Evolutionary conservation across 345 rosid species (phyloP).

Genomic region (Eucalyptus erythrocorys): DNA sequence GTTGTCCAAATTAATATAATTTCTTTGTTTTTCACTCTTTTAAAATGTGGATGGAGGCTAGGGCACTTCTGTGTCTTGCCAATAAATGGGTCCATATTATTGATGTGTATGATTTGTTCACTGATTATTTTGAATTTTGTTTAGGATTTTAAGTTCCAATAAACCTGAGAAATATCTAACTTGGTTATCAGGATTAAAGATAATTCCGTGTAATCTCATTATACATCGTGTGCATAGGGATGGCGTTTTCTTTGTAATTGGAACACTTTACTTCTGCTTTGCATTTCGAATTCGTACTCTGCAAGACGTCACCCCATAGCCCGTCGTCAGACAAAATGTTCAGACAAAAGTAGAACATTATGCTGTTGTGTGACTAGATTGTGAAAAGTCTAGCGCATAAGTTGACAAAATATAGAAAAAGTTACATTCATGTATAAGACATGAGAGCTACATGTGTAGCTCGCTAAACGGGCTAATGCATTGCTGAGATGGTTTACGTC

Average conservation of each 20-base stretch:
- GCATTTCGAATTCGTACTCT: background rate
- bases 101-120: background rate
- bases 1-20: background rate
- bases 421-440: background rate
- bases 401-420: background rate
- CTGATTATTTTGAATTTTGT: background rate
- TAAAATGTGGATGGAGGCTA: background rate
- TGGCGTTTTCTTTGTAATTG: background rate
- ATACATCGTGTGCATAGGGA: no score
- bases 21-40: background rate
- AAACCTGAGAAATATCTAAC: background rate
- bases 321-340: background rate
- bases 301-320: background rate
- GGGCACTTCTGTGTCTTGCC: background rate
- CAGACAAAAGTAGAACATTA: background rate
- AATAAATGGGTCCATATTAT: background rate
- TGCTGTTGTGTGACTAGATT: background rate
- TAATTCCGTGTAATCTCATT: background rate
- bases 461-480: no score
- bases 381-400: rapidly evolving
- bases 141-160: background rate
- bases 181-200: background rate
- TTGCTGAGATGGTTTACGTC: no score
- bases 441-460: background rate
- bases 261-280: background rate